phyloP scores from a whole-genome alignment of 345 rosid genomes.

The Lenwebbia sp. region DNA sequence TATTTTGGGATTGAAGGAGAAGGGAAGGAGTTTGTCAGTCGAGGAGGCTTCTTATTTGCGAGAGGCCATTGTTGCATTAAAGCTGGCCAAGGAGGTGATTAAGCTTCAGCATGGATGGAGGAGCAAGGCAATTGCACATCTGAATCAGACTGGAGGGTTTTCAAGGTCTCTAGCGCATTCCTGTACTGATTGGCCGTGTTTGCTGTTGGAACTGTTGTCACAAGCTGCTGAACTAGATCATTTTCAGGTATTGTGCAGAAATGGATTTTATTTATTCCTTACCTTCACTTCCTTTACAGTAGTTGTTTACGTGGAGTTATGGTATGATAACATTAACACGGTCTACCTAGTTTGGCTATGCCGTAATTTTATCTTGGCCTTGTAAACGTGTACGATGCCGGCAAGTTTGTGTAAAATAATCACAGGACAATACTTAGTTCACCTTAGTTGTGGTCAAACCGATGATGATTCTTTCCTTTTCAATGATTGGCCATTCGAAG shows the following conservation, averaged over 20 bases:
- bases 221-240: conserved; percentile 81
- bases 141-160: conserved; percentile 62
- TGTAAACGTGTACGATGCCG: conserved; percentile 2
- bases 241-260: conserved; percentile 51
- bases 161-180: conserved; percentile 82
- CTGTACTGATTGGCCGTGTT: conserved; percentile 82
- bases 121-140: conserved; percentile 67
- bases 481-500: not conserved
- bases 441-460: not conserved
- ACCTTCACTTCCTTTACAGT: not conserved
- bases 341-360: too few relatives aligned
- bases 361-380: too few relatives aligned
- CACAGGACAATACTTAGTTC: not conserved
- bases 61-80: too few relatives aligned
- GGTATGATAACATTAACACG: too few relatives aligned
- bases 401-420: not conserved
- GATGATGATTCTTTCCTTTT: not conserved
- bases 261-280: not conserved
- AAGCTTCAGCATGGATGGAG: conserved; percentile 61
- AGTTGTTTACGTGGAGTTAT: not conserved
- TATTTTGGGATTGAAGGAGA: too few relatives aligned
- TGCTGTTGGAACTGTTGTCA: conserved; percentile 80
- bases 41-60: too few relatives aligned
- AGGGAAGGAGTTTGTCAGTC: too few relatives aligned
- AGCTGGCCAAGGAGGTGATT: too few relatives aligned